Base-by-base conservation (phyloP, 2,329 filamentous ascomycete genomes). In the Aspergillus awamori region DNA sequence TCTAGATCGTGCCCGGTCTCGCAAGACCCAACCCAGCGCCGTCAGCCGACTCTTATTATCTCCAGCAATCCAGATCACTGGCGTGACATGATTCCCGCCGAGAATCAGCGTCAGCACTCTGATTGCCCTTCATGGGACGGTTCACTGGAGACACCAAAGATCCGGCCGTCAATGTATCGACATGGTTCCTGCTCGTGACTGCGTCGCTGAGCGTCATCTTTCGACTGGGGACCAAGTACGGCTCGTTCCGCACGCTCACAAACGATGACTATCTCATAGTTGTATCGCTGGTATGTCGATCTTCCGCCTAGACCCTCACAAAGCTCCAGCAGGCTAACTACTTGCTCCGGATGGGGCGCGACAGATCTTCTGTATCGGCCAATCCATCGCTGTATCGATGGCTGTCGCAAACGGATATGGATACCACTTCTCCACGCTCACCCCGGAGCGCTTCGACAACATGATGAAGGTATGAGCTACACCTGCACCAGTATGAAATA, bases 401-500 rank as follows among this genome's bases (percentile, higher is more conserved):
- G 64, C 68, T 10, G 65, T 69, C 8, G 56, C 52, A 8, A 68
- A 66, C 33, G 69, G 69, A 8, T 69, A 70, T 62, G 69, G 69
- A 30, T 62, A 65, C 41, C 68, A 69, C 48, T 59, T 28, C 4
- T 48, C 38, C 5, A 57, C 63, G 30, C 55, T 70, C 11, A 61
- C 59, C 5, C 26, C 26, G 8, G 11, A 53, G 13, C 53, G 65
- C 43, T 64, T 67, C 36, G 58, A 65, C 26, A 38, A 61, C 5
- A 57, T 69, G 13, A 65, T 69, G 65, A 69, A 69, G 57, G 69
- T 67, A 55, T 20, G 63, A 8, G 5, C 8, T 11, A 43, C 6
- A 15, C 24, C 24, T 69, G 66, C 60, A 61, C 22, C 65, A 36
- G 33, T 36, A 3, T 36, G 11, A 11, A 36, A 36, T 13, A 1